Base-by-base conservation (phyloP, 2,329 filamentous ascomycete species). In the Xylariaceae sp. region DNA sequence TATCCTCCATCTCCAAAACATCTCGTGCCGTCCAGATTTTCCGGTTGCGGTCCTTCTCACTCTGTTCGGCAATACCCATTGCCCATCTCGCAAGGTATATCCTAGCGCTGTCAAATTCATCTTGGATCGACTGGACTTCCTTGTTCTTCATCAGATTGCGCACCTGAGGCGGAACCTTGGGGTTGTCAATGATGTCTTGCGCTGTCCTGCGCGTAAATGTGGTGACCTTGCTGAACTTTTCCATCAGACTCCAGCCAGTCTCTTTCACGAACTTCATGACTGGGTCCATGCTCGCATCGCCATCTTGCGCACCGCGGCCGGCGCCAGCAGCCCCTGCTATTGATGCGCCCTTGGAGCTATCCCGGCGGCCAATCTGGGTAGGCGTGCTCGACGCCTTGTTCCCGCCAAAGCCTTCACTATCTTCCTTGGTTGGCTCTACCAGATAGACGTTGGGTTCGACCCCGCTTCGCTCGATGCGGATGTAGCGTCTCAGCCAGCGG, bases 61-160 rank as follows among this genome's bases (percentile, higher is more conserved):
- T 90, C 63, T 98, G 92, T 57, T 98, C 93, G 0, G 92, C 89
- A 44, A 98, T 94, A 6, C 88, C 88, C 92, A 98, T 96, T 3
- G 92, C 92, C 92, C 92, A 98, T 43, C 92, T 74, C 15, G 92
- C 92, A 24, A 98, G 70, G 54, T 98, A 98, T 39, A 98, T 72
- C 44, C 92, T 76, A 4, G 93, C 92, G 50, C 88, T 94, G 64
- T 98, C 93, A 49, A 95, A 98, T 55, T 98, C 93, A 39, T 96
- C 89, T 54, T 95, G 89, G 15, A 98, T 59, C 0, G 85, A 95
- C 63, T 95, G 89, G 0, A 98, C 88, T 52, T 98, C 89, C 0
- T 89, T 89, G 45, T 93, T 95, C 53, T 78, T 80, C 58, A 98
- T 76, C 47, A 98, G 59, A 32, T 86, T 75, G 51, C 82, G 75